Evolutionary conservation across 1,284 basidiomycete genomes (phyloP).

Genomic region (Sporisorium exsertum): DNA sequence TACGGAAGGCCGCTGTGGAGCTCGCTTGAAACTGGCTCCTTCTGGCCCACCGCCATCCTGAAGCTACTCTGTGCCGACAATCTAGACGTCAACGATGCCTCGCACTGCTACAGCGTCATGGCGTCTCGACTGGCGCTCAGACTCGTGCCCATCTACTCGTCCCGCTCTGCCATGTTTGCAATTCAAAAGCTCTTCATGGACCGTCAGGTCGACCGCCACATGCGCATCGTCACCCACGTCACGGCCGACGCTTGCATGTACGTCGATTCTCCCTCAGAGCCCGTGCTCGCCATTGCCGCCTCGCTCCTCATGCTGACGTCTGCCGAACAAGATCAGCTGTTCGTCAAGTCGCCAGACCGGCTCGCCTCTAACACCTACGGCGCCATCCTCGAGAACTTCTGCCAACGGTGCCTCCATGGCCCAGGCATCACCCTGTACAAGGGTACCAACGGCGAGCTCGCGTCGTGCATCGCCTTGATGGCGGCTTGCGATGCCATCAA

Average conservation of each 20-base stretch:
- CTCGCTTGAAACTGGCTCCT: not conserved
- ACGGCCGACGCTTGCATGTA: not conserved
- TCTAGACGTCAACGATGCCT: not conserved
- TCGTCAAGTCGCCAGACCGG: not conserved
- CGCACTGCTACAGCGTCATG: constrained; percentile 6
- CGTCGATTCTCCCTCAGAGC: constrained; percentile 16
- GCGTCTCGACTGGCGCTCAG: constrained; percentile 12
- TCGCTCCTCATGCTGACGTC: constrained; percentile 11
- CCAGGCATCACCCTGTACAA: not conserved
- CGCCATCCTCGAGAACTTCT: not conserved
- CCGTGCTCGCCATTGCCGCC: constrained; percentile 24
- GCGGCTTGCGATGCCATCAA: constrained; percentile 28
- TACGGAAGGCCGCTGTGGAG: constrained; percentile 30
- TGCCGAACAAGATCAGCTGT: not conserved
- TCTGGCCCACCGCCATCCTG: constrained; percentile 6
- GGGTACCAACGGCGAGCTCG: constrained; percentile 16
- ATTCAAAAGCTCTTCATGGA: not conserved
- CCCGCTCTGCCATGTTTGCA: not conserved
- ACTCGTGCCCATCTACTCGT: not conserved
- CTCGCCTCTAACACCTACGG: not conserved
- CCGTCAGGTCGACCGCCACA: constrained; percentile 11
- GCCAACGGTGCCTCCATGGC: not conserved
- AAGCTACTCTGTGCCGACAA: constrained; percentile 1
- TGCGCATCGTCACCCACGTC: constrained; percentile 17
- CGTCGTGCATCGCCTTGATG: constrained; percentile 7